phyloP scores from a whole-genome alignment of 495 filamentous ascomycete genomes.

The Penicillium paradoxum region DNA sequence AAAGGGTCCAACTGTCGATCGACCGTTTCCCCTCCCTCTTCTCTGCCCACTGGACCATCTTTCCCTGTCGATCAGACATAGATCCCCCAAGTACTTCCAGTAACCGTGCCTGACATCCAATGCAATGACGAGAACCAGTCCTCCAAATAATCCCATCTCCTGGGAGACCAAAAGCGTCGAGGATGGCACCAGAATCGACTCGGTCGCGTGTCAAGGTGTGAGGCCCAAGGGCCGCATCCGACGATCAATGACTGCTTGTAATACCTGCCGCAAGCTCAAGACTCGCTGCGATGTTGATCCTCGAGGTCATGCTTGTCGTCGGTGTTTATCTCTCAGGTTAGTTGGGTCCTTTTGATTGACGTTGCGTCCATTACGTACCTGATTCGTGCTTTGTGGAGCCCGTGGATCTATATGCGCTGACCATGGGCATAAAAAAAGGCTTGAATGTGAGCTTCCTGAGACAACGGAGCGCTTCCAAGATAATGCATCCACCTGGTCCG shows the following conservation, averaged over 20 bases:
- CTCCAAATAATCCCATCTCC: slow-evolving; percentile 17
- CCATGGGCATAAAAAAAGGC: slow-evolving; percentile 24
- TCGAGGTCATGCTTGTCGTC: slow-evolving; percentile 38
- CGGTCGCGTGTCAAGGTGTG: slow-evolving; percentile 24
- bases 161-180: slow-evolving; percentile 34
- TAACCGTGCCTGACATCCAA: neutral
- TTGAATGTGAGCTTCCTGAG: slow-evolving; percentile 39
- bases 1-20: slow-evolving; percentile 19
- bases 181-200: slow-evolving; percentile 24
- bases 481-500: slow-evolving; percentile 30
- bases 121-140: slow-evolving; percentile 32
- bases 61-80: slow-evolving; percentile 2
- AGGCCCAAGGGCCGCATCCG: slow-evolving; percentile 37
- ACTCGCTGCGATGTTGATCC: slow-evolving; percentile 40
- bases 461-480: slow-evolving; percentile 36
- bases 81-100: slow-evolving; percentile 6
- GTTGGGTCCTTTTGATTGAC: neutral
- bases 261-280: slow-evolving; percentile 43
- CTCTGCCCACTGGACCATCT: neutral
- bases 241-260: slow-evolving; percentile 42
- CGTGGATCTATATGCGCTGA: neutral
- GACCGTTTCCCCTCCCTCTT: neutral
- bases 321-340: slow-evolving; percentile 39
- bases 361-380: neutral
- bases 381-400: neutral